Percentiles rank a stretch among this genome's conserved stretches.
Conservation (phyloP, 805 yeast species). For the Gaillardinia entomophila region DNA sequence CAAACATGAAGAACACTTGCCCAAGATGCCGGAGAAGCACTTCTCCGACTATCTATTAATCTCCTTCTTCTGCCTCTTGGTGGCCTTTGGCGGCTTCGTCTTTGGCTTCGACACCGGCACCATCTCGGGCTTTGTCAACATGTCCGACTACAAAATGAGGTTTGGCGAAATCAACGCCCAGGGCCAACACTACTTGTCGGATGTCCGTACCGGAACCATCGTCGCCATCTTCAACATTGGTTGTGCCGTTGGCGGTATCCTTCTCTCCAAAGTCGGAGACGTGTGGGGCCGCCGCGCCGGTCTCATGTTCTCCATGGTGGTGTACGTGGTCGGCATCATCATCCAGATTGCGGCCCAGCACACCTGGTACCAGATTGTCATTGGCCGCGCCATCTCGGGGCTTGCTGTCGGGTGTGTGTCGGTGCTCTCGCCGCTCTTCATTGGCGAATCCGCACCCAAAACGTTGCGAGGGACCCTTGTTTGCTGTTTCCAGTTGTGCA, state of each 20-base stretch:
- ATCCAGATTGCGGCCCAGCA: constrained; percentile 16
- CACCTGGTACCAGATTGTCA: constrained; percentile 19
- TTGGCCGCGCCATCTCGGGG: constrained; percentile 23
- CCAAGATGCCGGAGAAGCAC: constrained; percentile 24
- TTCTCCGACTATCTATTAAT: constrained; percentile 26
- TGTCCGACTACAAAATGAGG: constrained; percentile 16
- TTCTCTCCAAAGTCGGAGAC: constrained; percentile 18
- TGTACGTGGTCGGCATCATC: constrained; percentile 22
- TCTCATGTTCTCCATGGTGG: constrained; percentile 18
- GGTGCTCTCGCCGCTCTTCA: constrained; percentile 21
- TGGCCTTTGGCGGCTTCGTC: constrained; percentile 25
- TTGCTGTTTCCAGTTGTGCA: constrained; percentile 21
- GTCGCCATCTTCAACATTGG: constrained; percentile 25
- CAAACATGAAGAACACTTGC: constrained; percentile 7
- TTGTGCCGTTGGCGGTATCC: constrained; percentile 23
- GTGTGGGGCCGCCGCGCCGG: constrained; percentile 22
- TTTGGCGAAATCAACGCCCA: constrained; percentile 13
- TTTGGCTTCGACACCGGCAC: constrained; percentile 28
- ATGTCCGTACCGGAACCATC: constrained; percentile 19
- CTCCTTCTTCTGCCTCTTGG: constrained; percentile 16
- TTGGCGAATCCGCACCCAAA: constrained; percentile 22
- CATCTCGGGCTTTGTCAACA: constrained; percentile 25
- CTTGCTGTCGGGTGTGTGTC: constrained; percentile 22
- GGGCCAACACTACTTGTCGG: constrained; percentile 15
- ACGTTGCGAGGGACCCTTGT: constrained; percentile 23